Base-by-base conservation (phyloP, 768 basidiomycete species). In the Mrakia hoshinonis region DNA sequence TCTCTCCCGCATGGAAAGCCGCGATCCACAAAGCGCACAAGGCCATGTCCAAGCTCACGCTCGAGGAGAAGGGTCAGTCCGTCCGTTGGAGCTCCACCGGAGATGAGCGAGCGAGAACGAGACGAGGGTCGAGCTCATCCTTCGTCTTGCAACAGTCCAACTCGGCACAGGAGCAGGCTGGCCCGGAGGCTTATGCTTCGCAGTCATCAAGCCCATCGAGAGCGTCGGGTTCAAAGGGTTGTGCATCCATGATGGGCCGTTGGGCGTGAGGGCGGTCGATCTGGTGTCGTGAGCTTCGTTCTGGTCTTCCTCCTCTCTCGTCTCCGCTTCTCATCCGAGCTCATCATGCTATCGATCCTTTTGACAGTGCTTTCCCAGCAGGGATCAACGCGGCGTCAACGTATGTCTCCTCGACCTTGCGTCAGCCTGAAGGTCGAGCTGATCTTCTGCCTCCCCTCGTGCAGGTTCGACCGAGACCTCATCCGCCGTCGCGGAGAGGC, bases 351-450 rank as follows among this genome's bases (percentile, higher is more conserved):
- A 10, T 60, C 11, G 9, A 31, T 15, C 29, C 3, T 31, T 34
- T 60, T 29, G 20, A 24, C 58, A 61, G 58, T 2, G 58, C 58
- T 10, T 61, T 92, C 81, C 92, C 94, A 0, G 84, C 92, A 18
- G 89, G 86, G 0, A 82, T 96, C 74, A 92, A 89, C 68, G 82
- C 87, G 0, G 94, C 91, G 5, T 83, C 91, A 6, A 90, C 93
- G 5, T 43, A 43, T 15, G 43, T 43, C 6, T 43, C 43, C 15
- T 43, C 15, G 7, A 43, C 43, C 6, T 15, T 43, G 15, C 43
- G n/a, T n/a, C n/a, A n/a, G n/a, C n/a, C n/a, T n/a, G n/a, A n/a
- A n/a, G n/a, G n/a, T n/a, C n/a, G n/a, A n/a, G n/a, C n/a, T n/a
- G n/a, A n/a, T n/a, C n/a, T n/a, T n/a, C n/a, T n/a, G n/a, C n/a